Conservation (phyloP, 164 flowering plant genomes). For the Annona squamosa region DNA sequence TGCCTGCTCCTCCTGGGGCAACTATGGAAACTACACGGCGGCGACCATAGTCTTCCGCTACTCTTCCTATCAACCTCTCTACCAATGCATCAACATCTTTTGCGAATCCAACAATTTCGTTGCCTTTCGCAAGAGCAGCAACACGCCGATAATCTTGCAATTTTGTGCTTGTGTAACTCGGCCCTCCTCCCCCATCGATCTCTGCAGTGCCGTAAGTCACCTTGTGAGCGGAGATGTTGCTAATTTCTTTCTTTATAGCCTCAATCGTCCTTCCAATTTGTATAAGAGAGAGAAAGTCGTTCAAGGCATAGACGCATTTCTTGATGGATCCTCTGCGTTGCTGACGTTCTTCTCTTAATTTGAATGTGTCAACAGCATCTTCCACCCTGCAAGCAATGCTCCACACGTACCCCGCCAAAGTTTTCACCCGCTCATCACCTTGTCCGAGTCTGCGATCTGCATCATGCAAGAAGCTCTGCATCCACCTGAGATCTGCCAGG, state of each 20-base stretch:
- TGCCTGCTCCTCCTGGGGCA: no score
- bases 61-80: no score
- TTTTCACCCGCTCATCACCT: slow-evolving; percentile 5
- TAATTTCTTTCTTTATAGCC: neutral
- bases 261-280: slow-evolving; percentile 1
- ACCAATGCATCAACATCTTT: no score
- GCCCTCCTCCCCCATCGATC: neutral
- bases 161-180: neutral
- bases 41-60: no score
- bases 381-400: slow-evolving; percentile 15
- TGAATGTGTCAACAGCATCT: slow-evolving; percentile 15
- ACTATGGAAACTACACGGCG: no score
- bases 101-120: no score
- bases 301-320: neutral
- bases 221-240: neutral
- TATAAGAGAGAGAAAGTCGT: neutral
- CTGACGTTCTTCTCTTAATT: neutral
- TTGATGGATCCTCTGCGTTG: neutral
- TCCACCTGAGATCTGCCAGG: slow-evolving; percentile 15
- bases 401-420: slow-evolving; percentile 16
- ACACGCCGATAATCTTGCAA: neutral
- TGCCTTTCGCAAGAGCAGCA: neutral
- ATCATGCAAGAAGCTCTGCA: slow-evolving; percentile 24
- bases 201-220: slow-evolving; percentile 4
- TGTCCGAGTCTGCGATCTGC: slow-evolving; percentile 11